A percentile compares a stretch with the other conserved stretches of the same genome.
Evolutionary conservation across 352 stramenopile species (phyloP).

Genomic region (Phytophthora macrochlamydospora): DNA sequence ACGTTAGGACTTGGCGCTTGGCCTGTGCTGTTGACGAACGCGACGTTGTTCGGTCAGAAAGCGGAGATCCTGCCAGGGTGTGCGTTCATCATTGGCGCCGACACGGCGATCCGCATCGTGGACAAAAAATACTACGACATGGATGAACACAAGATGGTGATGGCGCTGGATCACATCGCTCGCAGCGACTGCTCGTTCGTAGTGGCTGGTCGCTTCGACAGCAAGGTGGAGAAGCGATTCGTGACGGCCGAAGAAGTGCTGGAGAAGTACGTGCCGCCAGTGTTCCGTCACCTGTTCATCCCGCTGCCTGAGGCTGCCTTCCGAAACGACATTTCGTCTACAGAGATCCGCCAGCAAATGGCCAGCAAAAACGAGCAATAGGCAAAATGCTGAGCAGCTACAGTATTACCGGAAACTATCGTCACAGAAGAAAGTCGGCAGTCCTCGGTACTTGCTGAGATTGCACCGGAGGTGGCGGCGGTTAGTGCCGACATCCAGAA

Average conservation of each 20-base stretch:
- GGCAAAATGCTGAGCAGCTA: background rate
- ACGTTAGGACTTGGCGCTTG: constrained; percentile 33
- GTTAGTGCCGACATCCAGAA: background rate
- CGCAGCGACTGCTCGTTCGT: constrained; percentile 80
- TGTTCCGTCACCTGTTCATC: constrained; percentile 72
- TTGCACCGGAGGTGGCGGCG: constrained; percentile 2
- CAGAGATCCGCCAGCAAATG: constrained; percentile 59
- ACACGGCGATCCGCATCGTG: constrained; percentile 88
- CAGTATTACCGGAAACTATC: background rate
- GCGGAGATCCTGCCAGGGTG: constrained; percentile 74
- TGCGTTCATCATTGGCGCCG: constrained; percentile 88
- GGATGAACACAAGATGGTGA: constrained; percentile 75
- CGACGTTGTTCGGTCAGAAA: constrained; percentile 85
- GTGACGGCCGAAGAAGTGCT: constrained; percentile 67
- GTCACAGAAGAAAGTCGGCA: background rate
- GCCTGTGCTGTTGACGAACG: constrained; percentile 82
- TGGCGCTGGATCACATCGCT: constrained; percentile 73
- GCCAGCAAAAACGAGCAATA: constrained; percentile 7
- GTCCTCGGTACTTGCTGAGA: background rate
- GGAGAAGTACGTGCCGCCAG: constrained; percentile 40
- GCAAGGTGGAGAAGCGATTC: constrained; percentile 52
- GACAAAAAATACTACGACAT: constrained; percentile 93
- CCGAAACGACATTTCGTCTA: constrained; percentile 90
- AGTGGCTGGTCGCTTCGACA: constrained; percentile 82
- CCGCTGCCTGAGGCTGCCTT: constrained; percentile 75